Evolutionary conservation across 108 stramenopile species (phyloP).

Genomic region (Asterionellopsis glacialis): DNA sequence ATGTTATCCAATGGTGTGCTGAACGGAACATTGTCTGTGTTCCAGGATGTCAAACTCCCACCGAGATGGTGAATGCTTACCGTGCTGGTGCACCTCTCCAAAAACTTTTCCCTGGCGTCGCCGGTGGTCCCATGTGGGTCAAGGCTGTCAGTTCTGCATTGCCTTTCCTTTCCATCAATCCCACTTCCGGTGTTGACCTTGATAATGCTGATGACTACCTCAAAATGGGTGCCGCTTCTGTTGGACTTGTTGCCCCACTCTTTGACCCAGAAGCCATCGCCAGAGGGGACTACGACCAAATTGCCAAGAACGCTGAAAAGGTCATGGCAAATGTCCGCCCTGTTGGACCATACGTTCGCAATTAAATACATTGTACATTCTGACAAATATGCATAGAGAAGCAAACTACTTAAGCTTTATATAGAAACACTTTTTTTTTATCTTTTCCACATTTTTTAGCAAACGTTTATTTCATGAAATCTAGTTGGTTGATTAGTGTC

Average conservation of each 20-base stretch:
- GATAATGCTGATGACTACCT: constrained; percentile 81
- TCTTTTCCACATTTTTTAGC: too few relatives aligned
- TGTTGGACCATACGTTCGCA: constrained; percentile 70
- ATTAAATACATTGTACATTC: constrained; percentile 7
- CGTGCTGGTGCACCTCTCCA: constrained; percentile 76
- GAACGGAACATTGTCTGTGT: constrained; percentile 73
- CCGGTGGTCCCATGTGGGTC: constrained; percentile 79
- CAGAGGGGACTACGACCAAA: constrained; percentile 65
- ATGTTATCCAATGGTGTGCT: constrained; percentile 76
- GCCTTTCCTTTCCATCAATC: constrained; percentile 79
- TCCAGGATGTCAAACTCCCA: constrained; percentile 86
- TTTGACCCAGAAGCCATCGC: constrained; percentile 76
- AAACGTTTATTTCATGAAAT: too few relatives aligned
- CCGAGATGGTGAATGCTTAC: constrained; percentile 72
- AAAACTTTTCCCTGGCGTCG: constrained; percentile 85
- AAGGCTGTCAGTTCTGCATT: constrained; percentile 79
- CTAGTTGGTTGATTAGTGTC: too few relatives aligned
- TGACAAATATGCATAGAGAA: too few relatives aligned
- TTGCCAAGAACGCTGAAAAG: constrained; percentile 78
- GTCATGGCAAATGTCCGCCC: constrained; percentile 73
- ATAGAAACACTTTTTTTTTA: too few relatives aligned
- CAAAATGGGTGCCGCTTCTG: constrained; percentile 67
- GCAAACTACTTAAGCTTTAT: too few relatives aligned
- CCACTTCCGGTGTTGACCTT: constrained; percentile 76
- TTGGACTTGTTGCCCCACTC: constrained; percentile 81